A percentile compares a stretch with the other conserved stretches of the same genome.
phyloP scores from a whole-genome alignment of 2,329 filamentous ascomycete genomes.

The Alternaria hordeiaustralica region DNA sequence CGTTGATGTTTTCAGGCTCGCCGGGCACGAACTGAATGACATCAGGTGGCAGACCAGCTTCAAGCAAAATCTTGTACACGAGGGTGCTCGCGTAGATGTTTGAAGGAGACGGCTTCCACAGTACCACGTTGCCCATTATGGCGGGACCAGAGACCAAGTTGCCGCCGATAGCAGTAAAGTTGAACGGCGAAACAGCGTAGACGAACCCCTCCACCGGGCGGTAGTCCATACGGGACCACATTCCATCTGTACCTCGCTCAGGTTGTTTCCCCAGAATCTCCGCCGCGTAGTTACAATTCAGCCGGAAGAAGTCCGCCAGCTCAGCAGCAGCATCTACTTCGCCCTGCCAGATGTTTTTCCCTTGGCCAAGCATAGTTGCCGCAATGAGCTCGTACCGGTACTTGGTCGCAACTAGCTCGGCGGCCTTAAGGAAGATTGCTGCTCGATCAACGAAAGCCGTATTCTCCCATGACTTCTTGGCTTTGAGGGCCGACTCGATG shows the following conservation, averaged over 20 bases:
- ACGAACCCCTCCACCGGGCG: conserved; percentile 91
- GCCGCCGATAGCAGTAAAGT: conserved; percentile 92
- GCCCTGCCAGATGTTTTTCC: conserved; percentile 97
- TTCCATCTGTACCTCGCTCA: conserved; percentile 75
- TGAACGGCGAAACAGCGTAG: conserved; percentile 91
- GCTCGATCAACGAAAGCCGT: conserved; percentile 88
- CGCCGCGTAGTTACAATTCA: conserved; percentile 91
- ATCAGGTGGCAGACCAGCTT: conserved; percentile 84
- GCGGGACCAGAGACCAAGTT: conserved; percentile 84
- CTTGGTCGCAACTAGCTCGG: conserved; percentile 85
- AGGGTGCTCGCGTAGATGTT: conserved; percentile 87
- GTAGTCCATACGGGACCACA: conserved; percentile 88
- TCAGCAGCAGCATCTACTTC: conserved; percentile 96
- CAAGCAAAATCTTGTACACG: conserved; percentile 86
- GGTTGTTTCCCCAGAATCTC: conserved; percentile 88
- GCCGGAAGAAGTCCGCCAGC: conserved; percentile 85
- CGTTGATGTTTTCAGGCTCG: conserved; percentile 81
- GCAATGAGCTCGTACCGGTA: conserved; percentile 97
- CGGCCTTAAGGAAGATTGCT: conserved; percentile 91
- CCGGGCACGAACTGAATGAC: conserved; percentile 94
- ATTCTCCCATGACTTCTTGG: conserved; percentile 82
- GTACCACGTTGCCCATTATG: conserved; percentile 87
- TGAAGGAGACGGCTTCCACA: conserved; percentile 91
- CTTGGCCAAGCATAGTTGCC: conserved; percentile 91
- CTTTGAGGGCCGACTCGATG: conserved; percentile 81